Evolutionary conservation across 257 asterid genomes (phyloP).

Genomic region (Przewalskia tangutica): DNA sequence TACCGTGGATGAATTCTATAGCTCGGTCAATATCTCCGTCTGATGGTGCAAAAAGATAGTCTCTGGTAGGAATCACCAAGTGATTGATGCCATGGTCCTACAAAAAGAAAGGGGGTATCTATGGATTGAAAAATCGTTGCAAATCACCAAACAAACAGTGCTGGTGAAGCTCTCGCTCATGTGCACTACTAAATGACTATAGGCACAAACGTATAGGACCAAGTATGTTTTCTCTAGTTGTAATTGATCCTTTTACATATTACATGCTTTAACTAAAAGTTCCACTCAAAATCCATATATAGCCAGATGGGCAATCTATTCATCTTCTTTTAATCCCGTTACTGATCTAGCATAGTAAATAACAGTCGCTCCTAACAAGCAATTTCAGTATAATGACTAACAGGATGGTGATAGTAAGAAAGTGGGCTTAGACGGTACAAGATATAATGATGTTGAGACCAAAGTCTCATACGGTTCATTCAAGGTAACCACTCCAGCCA

Average conservation of each 20-base stretch:
- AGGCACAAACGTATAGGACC: background rate
- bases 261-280: background rate
- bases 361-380: background rate
- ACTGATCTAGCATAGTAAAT: background rate
- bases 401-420: background rate
- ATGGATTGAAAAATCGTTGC: background rate
- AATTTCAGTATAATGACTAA: background rate
- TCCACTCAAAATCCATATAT: background rate
- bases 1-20: conserved; percentile 76
- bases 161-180: background rate
- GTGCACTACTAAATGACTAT: background rate
- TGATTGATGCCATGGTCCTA: conserved; percentile 67
- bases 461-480: conserved; percentile 86
- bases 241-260: background rate
- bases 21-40: conserved; percentile 62
- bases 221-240: background rate
- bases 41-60: conserved; percentile 91
- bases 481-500: conserved; percentile 80
- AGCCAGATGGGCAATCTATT: background rate
- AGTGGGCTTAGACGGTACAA: conserved; percentile 29
- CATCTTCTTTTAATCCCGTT: background rate
- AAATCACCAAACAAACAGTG: background rate
- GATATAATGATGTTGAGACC: conserved; percentile 67
- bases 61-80: conserved; percentile 91
- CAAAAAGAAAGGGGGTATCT: conserved; percentile 5